Evolutionary conservation across 768 basidiomycete genomes (phyloP).

Genomic region (Imleria badia): DNA sequence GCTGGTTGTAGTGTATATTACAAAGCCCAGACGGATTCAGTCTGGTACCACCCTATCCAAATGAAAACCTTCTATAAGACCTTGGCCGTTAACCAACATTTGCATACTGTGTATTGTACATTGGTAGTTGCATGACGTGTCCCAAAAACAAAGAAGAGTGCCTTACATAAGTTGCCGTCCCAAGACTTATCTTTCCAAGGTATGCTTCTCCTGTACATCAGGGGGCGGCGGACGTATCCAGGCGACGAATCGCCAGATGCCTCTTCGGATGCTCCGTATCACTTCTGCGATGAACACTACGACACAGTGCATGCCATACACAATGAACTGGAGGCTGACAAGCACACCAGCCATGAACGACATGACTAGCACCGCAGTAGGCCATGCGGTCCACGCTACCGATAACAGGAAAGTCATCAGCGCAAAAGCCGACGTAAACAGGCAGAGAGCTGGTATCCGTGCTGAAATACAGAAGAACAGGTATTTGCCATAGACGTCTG

Average conservation of each 20-base stretch:
- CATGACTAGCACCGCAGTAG: conserved; percentile 56
- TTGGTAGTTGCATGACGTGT: not conserved
- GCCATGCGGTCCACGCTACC: conserved; percentile 66
- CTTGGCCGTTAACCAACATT: not conserved
- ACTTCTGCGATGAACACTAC: conserved; percentile 12
- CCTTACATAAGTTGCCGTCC: not conserved
- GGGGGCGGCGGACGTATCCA: conserved; percentile 12
- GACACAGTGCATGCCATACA: conserved; percentile 45
- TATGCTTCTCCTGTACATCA: conserved; percentile 12
- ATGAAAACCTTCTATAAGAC: not conserved
- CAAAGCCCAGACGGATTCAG: not conserved
- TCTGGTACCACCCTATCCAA: not conserved
- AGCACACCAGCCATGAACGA: conserved; percentile 58
- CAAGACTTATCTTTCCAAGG: not conserved
- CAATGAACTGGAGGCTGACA: conserved; percentile 64
- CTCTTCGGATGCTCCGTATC: conserved; percentile 7
- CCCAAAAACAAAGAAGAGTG: not conserved
- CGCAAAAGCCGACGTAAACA: conserved; percentile 54
- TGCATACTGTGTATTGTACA: conserved; percentile 11
- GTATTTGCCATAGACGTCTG: conserved; percentile 58
- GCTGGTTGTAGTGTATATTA: not conserved
- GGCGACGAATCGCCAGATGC: conserved; percentile 10
- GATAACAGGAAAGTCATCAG: conserved; percentile 60
- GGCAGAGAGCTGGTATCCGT: conserved; percentile 60
- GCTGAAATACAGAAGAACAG: conserved; percentile 70